Conservation (phyloP, 2,329 filamentous ascomycete species). For the Achaetomium macrosporum region DNA sequence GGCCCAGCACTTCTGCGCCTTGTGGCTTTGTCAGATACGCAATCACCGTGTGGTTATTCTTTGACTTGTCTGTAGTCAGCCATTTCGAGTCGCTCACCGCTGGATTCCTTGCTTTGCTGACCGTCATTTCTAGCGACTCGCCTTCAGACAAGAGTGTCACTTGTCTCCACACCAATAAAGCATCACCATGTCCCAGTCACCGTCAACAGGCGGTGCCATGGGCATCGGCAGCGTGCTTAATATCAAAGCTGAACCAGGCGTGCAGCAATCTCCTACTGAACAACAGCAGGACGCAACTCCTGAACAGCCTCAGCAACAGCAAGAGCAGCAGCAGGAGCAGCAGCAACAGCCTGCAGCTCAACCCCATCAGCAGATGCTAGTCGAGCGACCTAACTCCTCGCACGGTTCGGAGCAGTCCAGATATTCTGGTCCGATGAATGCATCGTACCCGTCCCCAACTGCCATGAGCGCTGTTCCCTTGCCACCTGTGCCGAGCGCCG, state of each 20-base stretch:
- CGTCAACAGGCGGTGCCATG: slow-evolving; percentile 45
- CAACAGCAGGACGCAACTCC: slow-evolving; percentile 20
- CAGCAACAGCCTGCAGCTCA: slow-evolving; percentile 6
- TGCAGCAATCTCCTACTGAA: background rate
- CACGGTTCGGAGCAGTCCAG: slow-evolving; percentile 56
- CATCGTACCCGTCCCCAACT: slow-evolving; percentile 48
- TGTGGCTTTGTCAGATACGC: slow-evolving; percentile 18
- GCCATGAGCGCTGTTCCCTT: slow-evolving; percentile 43
- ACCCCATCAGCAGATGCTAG: slow-evolving; percentile 27
- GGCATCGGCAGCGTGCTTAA: slow-evolving; percentile 50
- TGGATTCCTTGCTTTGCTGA: slow-evolving; percentile 13
- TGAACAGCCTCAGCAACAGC: slow-evolving; percentile 22
- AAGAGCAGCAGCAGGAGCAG: slow-evolving; percentile 21
- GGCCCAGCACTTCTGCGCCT: background rate
- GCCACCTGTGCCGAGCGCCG: slow-evolving; percentile 31
- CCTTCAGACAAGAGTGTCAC: background rate
- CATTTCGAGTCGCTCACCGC: slow-evolving; percentile 21
- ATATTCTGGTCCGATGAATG: slow-evolving; percentile 44
- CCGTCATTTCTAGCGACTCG: slow-evolving; percentile 8
- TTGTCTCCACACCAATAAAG: background rate
- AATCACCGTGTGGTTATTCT: slow-evolving; percentile 5
- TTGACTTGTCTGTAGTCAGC: slow-evolving; percentile 7
- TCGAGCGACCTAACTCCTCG: slow-evolving; percentile 52
- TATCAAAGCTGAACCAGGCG: slow-evolving; percentile 37
- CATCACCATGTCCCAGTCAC: slow-evolving; percentile 31